Evolutionary conservation across 2,329 filamentous ascomycete genomes (phyloP).

Genomic region (Fusarium fujikuroi): DNA sequence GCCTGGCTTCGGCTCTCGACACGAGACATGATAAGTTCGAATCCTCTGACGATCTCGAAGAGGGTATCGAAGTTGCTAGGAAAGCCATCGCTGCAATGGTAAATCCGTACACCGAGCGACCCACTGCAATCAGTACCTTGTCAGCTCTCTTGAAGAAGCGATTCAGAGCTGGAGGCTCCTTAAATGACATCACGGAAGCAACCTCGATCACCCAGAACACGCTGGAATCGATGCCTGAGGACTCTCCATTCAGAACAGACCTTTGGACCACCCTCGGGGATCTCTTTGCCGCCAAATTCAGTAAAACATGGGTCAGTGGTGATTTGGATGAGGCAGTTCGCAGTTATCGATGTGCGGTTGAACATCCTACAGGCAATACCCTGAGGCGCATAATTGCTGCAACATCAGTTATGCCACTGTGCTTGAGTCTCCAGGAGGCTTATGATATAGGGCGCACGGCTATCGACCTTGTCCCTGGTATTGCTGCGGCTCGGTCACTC

Average conservation of each 20-base stretch:
- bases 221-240: background rate
- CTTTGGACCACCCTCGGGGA: background rate
- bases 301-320: rapidly evolving
- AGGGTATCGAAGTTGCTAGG: background rate
- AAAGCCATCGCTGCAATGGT: background rate
- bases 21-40: background rate
- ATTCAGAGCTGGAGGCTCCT: background rate
- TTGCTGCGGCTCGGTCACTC: background rate
- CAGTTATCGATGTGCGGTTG: background rate
- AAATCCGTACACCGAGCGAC: background rate
- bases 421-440: background rate
- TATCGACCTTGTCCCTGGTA: background rate
- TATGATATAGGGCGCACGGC: background rate
- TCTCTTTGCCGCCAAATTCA: background rate
- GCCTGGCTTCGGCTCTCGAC: background rate
- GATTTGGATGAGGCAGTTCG: background rate
- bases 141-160: background rate
- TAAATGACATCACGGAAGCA: background rate
- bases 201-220: background rate
- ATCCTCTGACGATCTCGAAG: background rate
- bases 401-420: background rate
- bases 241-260: background rate
- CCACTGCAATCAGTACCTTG: background rate
- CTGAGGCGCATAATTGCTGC: background rate
- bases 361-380: background rate